Percentiles rank a stretch among this genome's conserved stretches.
These are phyloP conservation scores for Aphanomyces astaci DNA, from an alignment of 352 stramenopile species.

Conservation along the genomic window DNA sequence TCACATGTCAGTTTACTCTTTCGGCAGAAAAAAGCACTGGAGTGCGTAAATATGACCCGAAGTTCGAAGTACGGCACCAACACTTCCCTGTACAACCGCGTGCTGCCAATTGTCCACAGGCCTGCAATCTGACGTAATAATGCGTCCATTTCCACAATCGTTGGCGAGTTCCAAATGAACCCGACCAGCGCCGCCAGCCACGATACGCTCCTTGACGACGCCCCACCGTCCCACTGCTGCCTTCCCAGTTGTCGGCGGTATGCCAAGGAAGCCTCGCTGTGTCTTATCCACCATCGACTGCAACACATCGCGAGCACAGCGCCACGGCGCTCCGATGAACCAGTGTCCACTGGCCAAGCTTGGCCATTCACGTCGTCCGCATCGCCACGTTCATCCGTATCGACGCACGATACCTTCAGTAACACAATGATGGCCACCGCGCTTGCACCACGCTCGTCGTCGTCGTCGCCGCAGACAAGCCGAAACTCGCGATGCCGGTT, in stretches of 20 bases:
- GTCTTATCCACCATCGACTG: not conserved
- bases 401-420: not conserved
- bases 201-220: too few species aligned
- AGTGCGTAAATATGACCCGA: too few species aligned
- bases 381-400: not conserved
- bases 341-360: too few species aligned
- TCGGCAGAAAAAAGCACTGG: too few species aligned
- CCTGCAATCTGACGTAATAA: too few species aligned
- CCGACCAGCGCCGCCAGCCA: not conserved
- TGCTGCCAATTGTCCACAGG: too few species aligned
- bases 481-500: conserved; percentile 7
- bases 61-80: too few species aligned
- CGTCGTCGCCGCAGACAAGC: not conserved
- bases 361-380: not conserved
- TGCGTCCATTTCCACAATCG: too few species aligned
- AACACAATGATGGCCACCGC: not conserved
- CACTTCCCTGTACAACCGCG: too few species aligned
- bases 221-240: not conserved
- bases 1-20: too few species aligned
- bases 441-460: not conserved
- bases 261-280: conserved; percentile 8
- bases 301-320: not conserved
- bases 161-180: not conserved
- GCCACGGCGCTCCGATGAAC: not conserved
- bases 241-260: not conserved